Base-by-base conservation (phyloP, 176 grass and related monocot genomes). In the Areca catechu region DNA sequence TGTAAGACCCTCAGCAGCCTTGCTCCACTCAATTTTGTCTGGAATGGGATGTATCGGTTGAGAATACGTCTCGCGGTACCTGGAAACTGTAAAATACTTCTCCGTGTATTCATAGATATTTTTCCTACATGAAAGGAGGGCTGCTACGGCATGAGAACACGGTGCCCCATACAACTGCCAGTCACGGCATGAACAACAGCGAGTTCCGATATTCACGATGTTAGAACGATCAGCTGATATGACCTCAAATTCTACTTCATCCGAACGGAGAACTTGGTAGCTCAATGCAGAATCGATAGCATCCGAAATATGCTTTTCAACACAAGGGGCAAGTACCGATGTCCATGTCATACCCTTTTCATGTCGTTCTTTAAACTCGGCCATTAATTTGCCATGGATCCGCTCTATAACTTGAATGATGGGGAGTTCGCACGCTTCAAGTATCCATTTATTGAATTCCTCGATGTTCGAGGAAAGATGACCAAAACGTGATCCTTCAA, bases 171-270 rank as follows among this genome's bases (percentile, higher is more conserved):
- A 9, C 49, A 62, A 47, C 49, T 72, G 70, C 70, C 70, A 72
- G 34, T 72, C 58, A 62, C 43, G 70, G 17, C 70, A 72, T 4
- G 58, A 72, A 43, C 70, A 72, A 22, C 25, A 54, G 29, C 19
- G 70, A 9, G 5, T 72, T 15, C 70, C 70, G 7, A 72, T 72
- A 34, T 72, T 72, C 25, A 72, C 70, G n/a, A 72, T 62, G 28
- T 34, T 43, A 12, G 70, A 72, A 14, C 70, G 50, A 54, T 72
- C 50, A 15, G 58, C 19, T 61, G 70, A 72, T 19, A 72, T 21
- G 51, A 72, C 70, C 58, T 72, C 70, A 54, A 72, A 72, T 62
- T 72, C 70, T n/a, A 72, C 49, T 47, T 72, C 70, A 48, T 72
- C 70, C 6, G 70, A 72, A 53, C 70, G 70, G n/a, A 72, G 70